Conservation (phyloP, 2,329 filamentous ascomycete genomes). For the Penicillium janthinellum region DNA sequence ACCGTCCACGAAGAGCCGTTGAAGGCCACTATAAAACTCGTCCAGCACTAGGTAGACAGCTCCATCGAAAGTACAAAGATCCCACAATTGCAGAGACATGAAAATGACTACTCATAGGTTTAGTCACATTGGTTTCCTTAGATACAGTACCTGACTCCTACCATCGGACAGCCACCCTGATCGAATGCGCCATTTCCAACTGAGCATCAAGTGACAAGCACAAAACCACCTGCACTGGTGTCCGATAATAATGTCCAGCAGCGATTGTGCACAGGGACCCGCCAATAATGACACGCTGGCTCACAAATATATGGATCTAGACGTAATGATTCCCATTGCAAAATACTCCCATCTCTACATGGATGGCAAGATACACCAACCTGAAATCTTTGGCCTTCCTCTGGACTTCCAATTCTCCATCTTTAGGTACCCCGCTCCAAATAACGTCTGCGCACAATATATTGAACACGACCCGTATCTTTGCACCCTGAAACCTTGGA, state of each 20-base stretch:
- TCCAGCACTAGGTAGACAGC: too few species aligned
- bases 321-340: constrained; percentile 10
- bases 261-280: not conserved
- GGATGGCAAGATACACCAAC: not conserved
- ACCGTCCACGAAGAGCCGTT: too few species aligned
- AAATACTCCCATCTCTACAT: not conserved
- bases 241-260: not conserved
- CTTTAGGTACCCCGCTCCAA: not conserved
- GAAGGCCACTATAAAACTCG: too few species aligned
- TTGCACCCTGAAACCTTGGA: not conserved
- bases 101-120: not conserved
- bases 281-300: not conserved
- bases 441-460: constrained; percentile 1
- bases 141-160: not conserved
- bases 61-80: not conserved
- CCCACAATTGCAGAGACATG: not conserved
- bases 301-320: constrained; percentile 7
- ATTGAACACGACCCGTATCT: constrained; percentile 16
- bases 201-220: not conserved
- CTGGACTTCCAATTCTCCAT: not conserved
- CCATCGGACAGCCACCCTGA: not conserved
- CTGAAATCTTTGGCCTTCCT: not conserved
- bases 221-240: not conserved
- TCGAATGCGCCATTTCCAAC: not conserved
- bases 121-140: not conserved